Evolutionary conservation across 179 eudicot genomes (phyloP), one percentile per base, ranked within the genome.

Genomic region (Pouteria campechiana): DNA sequence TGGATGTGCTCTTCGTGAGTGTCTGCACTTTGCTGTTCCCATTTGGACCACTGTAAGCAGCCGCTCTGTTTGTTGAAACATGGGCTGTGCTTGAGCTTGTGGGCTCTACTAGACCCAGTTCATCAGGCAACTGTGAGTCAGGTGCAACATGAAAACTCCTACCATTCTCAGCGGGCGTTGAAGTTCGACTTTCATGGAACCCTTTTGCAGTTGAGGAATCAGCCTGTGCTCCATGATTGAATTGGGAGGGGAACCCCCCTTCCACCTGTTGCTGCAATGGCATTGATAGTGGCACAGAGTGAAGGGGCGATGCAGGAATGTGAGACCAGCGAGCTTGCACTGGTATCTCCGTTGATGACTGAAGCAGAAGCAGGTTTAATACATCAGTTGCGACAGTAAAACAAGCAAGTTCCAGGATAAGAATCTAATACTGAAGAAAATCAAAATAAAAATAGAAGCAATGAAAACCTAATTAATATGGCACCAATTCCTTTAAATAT

Each of bases 291-390:
- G 84, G 72, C 30, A 65, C 35, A 6, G 79, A 14, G 34, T 68
- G 78, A 48, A 65, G 65, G 7, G 79, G 52, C 4, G 89, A 37
- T 37, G 83, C 58, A 59, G 89, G 80, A 42, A 81, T 55, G 35
- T 74, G 93, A 23, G 95, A 58, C 96, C 98, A 86, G 24, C 66
- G 75, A 38, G 81, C 70, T 55, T 86, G 98, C 47, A 57, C 68
- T 14, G 98, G 61, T 46, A 75, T 46, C 21, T 90, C 95, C 32
- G 79, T 44, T 24, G 81, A 54, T 20, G 87, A 47, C 95, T 90
- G 83, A 19, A 7, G 14, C 49, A 62, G 38, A 42, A 39, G 37
- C 25, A 47, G 8, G 17, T 16, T 14, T 6, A 6, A 49, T 29
- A 11, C 38, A 52, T 57, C 28, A 68, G 50, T 30, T 10, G 13